Conservation (phyloP, 495 filamentous ascomycete species). For the Chlorociboria aeruginascens region DNA sequence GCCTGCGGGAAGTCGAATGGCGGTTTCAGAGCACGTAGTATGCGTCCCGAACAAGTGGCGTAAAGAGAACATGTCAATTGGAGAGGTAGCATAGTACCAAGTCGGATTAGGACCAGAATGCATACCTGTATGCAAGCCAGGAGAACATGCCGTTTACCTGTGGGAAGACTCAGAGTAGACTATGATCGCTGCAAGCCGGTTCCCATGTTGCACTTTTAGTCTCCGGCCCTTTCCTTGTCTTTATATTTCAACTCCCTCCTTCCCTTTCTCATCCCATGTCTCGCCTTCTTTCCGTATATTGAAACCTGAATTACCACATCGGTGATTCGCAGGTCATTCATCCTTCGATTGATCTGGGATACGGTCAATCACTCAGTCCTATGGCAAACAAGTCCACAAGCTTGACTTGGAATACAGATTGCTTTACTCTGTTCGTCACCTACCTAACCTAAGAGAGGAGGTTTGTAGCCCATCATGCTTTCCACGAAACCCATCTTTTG, state of each 20-base stretch:
- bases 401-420: conserved; percentile 1
- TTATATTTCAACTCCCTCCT: not conserved
- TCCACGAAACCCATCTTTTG: conserved; percentile 77
- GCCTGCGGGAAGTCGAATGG: too few species aligned
- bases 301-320: not conserved
- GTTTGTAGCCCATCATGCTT: conserved; percentile 32
- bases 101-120: too few species aligned
- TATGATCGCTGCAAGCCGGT: too few species aligned
- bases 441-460: not conserved
- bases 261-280: not conserved
- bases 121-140: too few species aligned
- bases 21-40: too few species aligned
- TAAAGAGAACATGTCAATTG: too few species aligned
- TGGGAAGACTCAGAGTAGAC: too few species aligned
- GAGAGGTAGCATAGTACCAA: too few species aligned
- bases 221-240: too few species aligned
- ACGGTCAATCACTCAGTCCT: not conserved
- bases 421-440: not conserved
- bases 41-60: too few species aligned
- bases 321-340: not conserved
- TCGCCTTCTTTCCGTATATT: not conserved
- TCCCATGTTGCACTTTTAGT: too few species aligned
- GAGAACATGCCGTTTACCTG: too few species aligned
- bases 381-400: not conserved
- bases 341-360: conserved; percentile 7